Evolutionary conservation across 1,284 basidiomycete genomes (phyloP).

Genomic region (Ustilago trichophora): DNA sequence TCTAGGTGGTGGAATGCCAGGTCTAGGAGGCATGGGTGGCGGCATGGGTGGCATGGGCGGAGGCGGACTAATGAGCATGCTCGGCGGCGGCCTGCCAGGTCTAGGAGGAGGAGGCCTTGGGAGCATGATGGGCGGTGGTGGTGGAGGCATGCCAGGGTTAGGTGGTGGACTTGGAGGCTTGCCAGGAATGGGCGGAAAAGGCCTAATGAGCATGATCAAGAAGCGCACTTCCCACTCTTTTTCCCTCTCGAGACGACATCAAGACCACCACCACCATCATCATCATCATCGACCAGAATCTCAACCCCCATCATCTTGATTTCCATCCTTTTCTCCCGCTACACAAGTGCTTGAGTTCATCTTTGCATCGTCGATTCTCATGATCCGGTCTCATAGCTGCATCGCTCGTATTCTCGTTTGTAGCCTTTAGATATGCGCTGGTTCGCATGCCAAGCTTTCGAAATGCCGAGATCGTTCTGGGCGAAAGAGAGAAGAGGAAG

Average conservation of each 20-base stretch:
- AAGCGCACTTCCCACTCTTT: background rate
- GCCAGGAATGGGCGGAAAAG: background rate
- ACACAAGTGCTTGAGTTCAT: too few relatives aligned
- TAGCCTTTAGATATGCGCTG: slow-evolving; percentile 3
- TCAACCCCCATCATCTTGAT: too few relatives aligned
- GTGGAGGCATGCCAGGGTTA: too few relatives aligned
- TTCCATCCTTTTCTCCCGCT: too few relatives aligned
- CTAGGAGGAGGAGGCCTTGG: too few relatives aligned
- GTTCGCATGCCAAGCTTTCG: background rate
- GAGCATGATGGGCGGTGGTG: too few relatives aligned
- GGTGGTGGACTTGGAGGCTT: too few relatives aligned
- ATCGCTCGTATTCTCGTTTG: too few relatives aligned
- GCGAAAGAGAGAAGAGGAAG: too few relatives aligned
- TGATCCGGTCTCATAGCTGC: too few relatives aligned
- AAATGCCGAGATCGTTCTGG: background rate
- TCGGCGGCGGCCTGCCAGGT: slow-evolving; percentile 1
- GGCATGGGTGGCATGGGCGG: slow-evolving; percentile 1
- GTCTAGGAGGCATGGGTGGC: background rate
- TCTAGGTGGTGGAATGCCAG: background rate
- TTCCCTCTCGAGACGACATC: background rate
- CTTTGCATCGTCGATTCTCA: too few relatives aligned
- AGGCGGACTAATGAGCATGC: background rate
- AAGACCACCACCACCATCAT: background rate
- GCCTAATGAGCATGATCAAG: background rate
- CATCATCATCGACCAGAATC: too few relatives aligned